phyloP scores from a whole-genome alignment of 169 alveolate species.

The Plasmodium gonderi region DNA sequence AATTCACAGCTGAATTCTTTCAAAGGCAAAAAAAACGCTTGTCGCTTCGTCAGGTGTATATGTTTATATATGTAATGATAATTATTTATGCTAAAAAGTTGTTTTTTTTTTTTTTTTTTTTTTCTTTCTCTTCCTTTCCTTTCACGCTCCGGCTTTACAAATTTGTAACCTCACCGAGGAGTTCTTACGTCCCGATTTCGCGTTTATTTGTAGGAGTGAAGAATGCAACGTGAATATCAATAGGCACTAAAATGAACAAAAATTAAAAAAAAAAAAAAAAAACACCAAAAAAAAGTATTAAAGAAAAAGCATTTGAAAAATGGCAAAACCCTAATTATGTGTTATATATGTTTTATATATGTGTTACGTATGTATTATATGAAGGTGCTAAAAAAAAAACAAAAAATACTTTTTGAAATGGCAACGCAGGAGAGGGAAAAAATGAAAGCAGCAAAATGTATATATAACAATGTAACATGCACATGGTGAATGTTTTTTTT shows the following conservation, averaged over 20 bases:
- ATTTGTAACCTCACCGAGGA: neutral
- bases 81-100: neutral
- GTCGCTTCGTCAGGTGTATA: too few species aligned
- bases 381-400: neutral
- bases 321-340: too few species aligned
- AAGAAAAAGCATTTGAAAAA: too few species aligned
- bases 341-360: neutral
- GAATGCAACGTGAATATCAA: neutral
- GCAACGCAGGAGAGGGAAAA: neutral
- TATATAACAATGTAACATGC: too few species aligned
- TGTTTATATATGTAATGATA: too few species aligned
- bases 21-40: too few species aligned
- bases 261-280: neutral
- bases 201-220: neutral
- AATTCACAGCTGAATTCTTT: too few species aligned
- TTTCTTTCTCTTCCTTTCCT: neutral
- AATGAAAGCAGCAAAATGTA: too few species aligned
- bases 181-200: neutral
- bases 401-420: neutral
- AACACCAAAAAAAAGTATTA: too few species aligned
- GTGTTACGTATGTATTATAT: neutral
- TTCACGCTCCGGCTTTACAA: neutral
- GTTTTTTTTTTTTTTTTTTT: neutral
- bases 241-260: neutral
- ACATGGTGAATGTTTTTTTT: neutral